Conservation (phyloP, 2,329 filamentous ascomycete genomes). For the Gyromitra esculenta region DNA sequence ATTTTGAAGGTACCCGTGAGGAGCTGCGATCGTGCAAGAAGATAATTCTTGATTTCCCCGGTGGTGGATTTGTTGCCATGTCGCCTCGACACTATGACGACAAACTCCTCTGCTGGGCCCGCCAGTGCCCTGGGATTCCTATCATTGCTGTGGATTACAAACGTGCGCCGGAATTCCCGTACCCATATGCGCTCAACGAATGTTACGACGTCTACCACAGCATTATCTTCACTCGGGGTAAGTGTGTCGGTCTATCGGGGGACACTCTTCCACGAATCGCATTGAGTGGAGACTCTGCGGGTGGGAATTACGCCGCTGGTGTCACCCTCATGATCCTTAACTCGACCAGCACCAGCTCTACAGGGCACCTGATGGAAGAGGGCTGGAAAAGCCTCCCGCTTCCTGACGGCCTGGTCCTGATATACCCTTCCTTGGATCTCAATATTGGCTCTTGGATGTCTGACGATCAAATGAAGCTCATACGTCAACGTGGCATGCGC, state of each 20-base stretch:
- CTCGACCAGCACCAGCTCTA: constrained; percentile 50
- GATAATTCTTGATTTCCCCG: constrained; percentile 87
- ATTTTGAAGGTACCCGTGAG: constrained; percentile 87
- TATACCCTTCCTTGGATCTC: constrained; percentile 93
- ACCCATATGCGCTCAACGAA: constrained; percentile 85
- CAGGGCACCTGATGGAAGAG: constrained; percentile 55
- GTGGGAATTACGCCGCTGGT: constrained; percentile 81
- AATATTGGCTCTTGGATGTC: constrained; percentile 99
- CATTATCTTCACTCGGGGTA: constrained; percentile 75
- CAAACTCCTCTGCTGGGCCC: constrained; percentile 90
- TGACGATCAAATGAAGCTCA: constrained; percentile 94
- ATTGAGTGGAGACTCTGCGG: constrained; percentile 81
- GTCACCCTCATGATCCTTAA: constrained; percentile 91
- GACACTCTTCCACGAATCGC: constrained; percentile 73
- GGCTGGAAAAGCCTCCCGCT: constrained; percentile 66
- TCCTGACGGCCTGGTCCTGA: constrained; percentile 82
- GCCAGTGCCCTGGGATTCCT: constrained; percentile 80
- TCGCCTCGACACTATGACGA: constrained; percentile 93
- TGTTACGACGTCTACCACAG: constrained; percentile 86
- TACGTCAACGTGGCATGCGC: constrained; percentile 81
- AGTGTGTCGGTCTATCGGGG: constrained; percentile 79
- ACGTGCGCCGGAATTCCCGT: constrained; percentile 85
- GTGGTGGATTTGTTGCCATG: constrained; percentile 97
- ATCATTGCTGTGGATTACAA: constrained; percentile 90
- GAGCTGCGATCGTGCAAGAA: constrained; percentile 79